phyloP scores from a whole-genome alignment of 2,329 filamentous ascomycete species.

The Emydomyces testavorans region DNA sequence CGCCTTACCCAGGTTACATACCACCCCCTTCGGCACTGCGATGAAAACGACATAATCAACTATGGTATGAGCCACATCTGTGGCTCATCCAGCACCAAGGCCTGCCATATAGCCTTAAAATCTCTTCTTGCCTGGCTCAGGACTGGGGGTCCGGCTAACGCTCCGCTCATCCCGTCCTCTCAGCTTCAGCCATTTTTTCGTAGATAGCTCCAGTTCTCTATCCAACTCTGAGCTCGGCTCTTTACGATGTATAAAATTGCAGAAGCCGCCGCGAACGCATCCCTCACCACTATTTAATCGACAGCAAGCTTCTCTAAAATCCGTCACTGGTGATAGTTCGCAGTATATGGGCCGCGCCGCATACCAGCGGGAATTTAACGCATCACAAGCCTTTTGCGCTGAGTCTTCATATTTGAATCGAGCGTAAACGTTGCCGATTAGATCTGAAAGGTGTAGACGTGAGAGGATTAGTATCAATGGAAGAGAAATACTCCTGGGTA shows the following conservation, averaged over 20 bases:
- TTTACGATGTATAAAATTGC: slow-evolving; percentile 98
- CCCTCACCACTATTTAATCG: slow-evolving; percentile 88
- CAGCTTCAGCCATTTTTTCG: slow-evolving; percentile 91
- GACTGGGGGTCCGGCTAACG: slow-evolving; percentile 69
- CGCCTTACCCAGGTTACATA: slow-evolving; percentile 5
- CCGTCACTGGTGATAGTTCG: slow-evolving; percentile 90
- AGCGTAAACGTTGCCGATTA: slow-evolving; percentile 98
- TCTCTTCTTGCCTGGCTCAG: slow-evolving; percentile 66
- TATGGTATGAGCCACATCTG: not conserved
- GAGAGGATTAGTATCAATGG: not conserved
- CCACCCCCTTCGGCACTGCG: not conserved
- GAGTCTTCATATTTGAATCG: slow-evolving; percentile 99
- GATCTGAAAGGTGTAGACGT: slow-evolving; percentile 43
- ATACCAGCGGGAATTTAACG: slow-evolving; percentile 91
- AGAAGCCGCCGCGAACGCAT: slow-evolving; percentile 91
- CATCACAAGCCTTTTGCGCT: slow-evolving; percentile 85
- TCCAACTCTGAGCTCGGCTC: slow-evolving; percentile 84
- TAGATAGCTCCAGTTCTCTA: slow-evolving; percentile 70
- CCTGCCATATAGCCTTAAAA: slow-evolving; percentile 37
- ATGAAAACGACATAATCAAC: not conserved
- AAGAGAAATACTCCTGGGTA: slow-evolving; percentile 4
- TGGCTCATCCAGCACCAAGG: not conserved
- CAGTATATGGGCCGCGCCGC: slow-evolving; percentile 95
- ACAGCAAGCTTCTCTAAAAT: slow-evolving; percentile 96
- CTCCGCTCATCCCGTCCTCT: slow-evolving; percentile 76